A percentile compares a stretch with the other conserved stretches of the same genome.
These are phyloP conservation scores for Coemansia asiatica DNA, from an alignment of 192 early-diverging fungal species.

Conservation along the genomic window DNA sequence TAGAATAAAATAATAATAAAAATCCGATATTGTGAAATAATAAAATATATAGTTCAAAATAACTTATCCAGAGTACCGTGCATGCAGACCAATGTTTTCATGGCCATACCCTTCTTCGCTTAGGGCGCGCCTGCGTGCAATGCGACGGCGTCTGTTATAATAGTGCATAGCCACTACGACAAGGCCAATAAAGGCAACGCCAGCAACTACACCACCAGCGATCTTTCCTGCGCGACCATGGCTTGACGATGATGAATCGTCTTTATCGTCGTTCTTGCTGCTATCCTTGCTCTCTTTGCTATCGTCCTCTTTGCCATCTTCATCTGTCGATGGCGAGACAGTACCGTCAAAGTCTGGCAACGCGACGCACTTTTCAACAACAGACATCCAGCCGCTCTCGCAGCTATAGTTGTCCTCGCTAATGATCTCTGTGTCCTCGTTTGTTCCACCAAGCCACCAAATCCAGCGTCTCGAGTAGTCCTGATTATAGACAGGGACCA, in stretches of 20 bases:
- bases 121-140: conserved; percentile 32
- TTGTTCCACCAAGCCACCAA: conserved; percentile 40
- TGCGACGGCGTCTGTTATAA: conserved; percentile 38
- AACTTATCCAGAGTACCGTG: neutral
- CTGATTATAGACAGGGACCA: conserved; percentile 33
- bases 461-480: conserved; percentile 29
- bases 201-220: conserved; percentile 44
- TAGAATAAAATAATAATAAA: neutral
- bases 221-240: conserved; percentile 38
- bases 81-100: conserved; percentile 30
- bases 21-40: neutral
- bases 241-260: neutral
- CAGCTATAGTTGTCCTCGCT: conserved; percentile 35
- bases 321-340: neutral
- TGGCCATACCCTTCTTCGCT: conserved; percentile 25
- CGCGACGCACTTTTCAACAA: conserved; percentile 27
- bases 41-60: conserved; percentile 6
- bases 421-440: conserved; percentile 24
- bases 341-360: conserved; percentile 38
- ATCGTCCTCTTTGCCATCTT: conserved; percentile 7
- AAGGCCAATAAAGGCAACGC: conserved; percentile 19
- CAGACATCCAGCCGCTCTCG: conserved; percentile 27
- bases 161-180: conserved; percentile 43
- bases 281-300: neutral
- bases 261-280: neutral